Evolutionary conservation across 805 yeast species (phyloP).

Genomic region (Wickerhamomyces ciferrii): DNA sequence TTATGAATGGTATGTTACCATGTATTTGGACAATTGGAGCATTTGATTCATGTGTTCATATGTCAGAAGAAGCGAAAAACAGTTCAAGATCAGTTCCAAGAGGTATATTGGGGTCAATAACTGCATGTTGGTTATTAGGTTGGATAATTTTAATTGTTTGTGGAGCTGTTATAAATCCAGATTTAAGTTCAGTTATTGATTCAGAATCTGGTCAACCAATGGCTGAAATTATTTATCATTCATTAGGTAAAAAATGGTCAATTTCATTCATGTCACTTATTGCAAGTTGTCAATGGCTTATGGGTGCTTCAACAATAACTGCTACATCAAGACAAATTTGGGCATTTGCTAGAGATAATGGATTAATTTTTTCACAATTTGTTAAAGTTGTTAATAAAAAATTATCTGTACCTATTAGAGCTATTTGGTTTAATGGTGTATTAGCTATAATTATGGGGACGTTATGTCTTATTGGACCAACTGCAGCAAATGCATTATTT

Average conservation of each 20-base stretch:
- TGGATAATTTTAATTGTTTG: constrained; percentile 48
- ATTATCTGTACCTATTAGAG: constrained; percentile 56
- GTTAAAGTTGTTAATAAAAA: constrained; percentile 50
- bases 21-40: constrained; percentile 74
- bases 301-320: constrained; percentile 59
- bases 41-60: constrained; percentile 66
- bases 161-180: constrained; percentile 44
- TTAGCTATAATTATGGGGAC: constrained; percentile 49
- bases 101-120: constrained; percentile 56
- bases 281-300: constrained; percentile 54
- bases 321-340: constrained; percentile 69
- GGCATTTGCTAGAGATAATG: constrained; percentile 77
- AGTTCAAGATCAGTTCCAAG: constrained; percentile 57
- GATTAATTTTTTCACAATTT: constrained; percentile 50
- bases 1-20: constrained; percentile 49
- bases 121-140: constrained; percentile 52
- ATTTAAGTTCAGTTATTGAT: constrained; percentile 25
- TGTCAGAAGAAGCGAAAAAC: constrained; percentile 64
- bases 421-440: constrained; percentile 48
- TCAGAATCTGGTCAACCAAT: constrained; percentile 51
- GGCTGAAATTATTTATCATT: constrained; percentile 58
- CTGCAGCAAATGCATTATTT: constrained; percentile 67
- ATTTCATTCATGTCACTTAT: constrained; percentile 56
- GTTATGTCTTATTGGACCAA: constrained; percentile 49
- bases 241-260: constrained; percentile 61